Base-by-base conservation (phyloP, 371 early-diverging fungal species). In the Mucor irregularis region DNA sequence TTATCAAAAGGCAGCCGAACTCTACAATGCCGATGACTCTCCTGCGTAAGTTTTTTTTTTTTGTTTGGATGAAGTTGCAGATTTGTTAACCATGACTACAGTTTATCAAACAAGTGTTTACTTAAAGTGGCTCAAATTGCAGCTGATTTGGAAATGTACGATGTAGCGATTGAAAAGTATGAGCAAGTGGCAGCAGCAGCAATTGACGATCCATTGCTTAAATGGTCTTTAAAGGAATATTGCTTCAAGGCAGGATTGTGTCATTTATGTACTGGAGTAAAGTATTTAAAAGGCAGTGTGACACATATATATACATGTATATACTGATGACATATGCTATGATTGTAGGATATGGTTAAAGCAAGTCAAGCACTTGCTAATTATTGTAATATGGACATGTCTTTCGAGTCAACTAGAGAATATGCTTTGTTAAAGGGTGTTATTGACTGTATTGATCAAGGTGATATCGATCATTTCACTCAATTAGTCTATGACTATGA, bases 141-240 rank as follows among this genome's bases (percentile, higher is more conserved):
- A 3, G 97, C 92, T 0, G 88, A 93, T 64, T 69, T 95, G 28
- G 92, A 87, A 50, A 79, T 84, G 57, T 98, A 93, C 61, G 89
- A 91, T 33, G 87, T 85, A 29, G 98, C 98, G 2, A 87, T 93
- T 49, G 88, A 87, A 37, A 87, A 86, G 58, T 97, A 95, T 72
- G 96, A 97, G 68, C 59, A 73, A 14, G 92, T 96, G 4, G 97
- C 94, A 2, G 68, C 79, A 31, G 86, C 86, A 33, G 83, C 88
- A 52, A 66, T 95, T 53, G 95, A 95, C 71, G 92, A 94, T 73
- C 83, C 88, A 54, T 78, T 98, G 22, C 87, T 93, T 43, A 94
- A 94, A 74, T 98, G 94, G 92, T 92, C 93, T 10, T 76, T 96
- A 43, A 92, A 94, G 61, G 97, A 96, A 43, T 95, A 96, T 74